A percentile compares a stretch with the other conserved stretches of the same genome.
Conservation (phyloP, 306 rosid species). For the Dryas octopetala region DNA sequence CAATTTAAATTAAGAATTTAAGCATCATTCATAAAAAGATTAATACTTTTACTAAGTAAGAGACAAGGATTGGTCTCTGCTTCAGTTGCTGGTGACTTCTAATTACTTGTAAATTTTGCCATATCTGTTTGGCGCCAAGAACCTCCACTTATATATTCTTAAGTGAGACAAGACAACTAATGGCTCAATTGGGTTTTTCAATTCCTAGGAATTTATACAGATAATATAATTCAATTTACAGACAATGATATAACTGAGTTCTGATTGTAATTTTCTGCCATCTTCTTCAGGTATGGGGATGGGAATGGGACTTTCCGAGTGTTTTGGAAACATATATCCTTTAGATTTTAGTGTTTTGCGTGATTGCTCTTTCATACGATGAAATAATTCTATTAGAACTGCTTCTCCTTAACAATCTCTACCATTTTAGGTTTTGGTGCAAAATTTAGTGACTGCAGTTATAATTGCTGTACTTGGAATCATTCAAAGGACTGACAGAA, state of each 20-base stretch:
- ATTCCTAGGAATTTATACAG: not conserved
- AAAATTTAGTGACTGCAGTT: constrained; percentile 58
- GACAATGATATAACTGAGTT: not conserved
- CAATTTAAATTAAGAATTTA: too few relatives aligned
- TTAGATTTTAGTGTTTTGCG: constrained; percentile 15
- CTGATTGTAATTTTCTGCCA: constrained; percentile 3
- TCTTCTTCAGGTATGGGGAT: constrained; percentile 74
- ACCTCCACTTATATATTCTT: not conserved
- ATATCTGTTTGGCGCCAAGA: not conserved
- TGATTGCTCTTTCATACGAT: constrained; percentile 4
- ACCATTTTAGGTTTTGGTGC: constrained; percentile 72
- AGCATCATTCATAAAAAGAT: not conserved
- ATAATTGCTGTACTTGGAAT: constrained; percentile 52
- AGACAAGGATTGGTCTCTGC: not conserved
- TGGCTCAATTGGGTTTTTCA: not conserved
- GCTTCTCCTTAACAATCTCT: constrained; percentile 51
- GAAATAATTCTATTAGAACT: constrained; percentile 13
- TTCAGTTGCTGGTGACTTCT: not conserved
- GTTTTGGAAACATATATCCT: constrained; percentile 88
- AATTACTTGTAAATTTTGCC: not conserved
- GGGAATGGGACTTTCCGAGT: constrained; percentile 56
- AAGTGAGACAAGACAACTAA: not conserved
- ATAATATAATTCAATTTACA: not conserved
- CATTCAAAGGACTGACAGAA: constrained; percentile 28
- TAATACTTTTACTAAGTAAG: not conserved